These are phyloP conservation scores for Dactylonectria macrodidyma DNA, from an alignment of 2,329 filamentous ascomycete genomes.

Conservation along the genomic window DNA sequence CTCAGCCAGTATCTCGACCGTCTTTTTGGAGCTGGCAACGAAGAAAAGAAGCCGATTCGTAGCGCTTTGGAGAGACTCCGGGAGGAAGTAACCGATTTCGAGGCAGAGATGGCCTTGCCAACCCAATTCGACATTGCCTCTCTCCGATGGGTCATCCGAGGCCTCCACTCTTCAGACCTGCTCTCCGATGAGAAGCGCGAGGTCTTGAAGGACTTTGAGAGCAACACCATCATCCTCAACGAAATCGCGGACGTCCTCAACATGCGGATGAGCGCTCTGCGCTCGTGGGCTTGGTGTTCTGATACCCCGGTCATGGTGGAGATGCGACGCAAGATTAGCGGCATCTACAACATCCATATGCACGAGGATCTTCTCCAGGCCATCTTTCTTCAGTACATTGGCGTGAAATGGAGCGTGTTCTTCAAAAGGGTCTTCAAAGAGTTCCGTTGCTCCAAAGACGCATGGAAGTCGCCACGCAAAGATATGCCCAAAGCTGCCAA, in stretches of 20 bases:
- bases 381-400: conserved; percentile 66
- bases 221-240: conserved; percentile 57
- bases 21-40: conserved; percentile 55
- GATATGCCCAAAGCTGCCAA: conserved; percentile 51
- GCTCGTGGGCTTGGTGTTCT: conserved; percentile 62
- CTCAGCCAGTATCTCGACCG: conserved; percentile 58
- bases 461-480: conserved; percentile 54
- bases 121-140: conserved; percentile 54
- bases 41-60: conserved; percentile 42
- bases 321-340: conserved; percentile 64
- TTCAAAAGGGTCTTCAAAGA: conserved; percentile 56
- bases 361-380: conserved; percentile 67
- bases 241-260: conserved; percentile 69
- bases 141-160: conserved; percentile 58
- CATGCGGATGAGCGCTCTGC: conserved; percentile 62
- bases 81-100: conserved; percentile 49
- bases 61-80: conserved; percentile 48
- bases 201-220: conserved; percentile 60
- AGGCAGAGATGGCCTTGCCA: conserved; percentile 46
- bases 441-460: conserved; percentile 50
- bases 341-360: conserved; percentile 65
- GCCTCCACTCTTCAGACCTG: conserved; percentile 61
- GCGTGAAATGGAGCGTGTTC: conserved; percentile 62
- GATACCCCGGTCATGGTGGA: conserved; percentile 57
- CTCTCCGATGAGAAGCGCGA: conserved; percentile 59